Conservation (phyloP, 371 early-diverging fungal genomes). For the Rhizopus stolonifer region DNA sequence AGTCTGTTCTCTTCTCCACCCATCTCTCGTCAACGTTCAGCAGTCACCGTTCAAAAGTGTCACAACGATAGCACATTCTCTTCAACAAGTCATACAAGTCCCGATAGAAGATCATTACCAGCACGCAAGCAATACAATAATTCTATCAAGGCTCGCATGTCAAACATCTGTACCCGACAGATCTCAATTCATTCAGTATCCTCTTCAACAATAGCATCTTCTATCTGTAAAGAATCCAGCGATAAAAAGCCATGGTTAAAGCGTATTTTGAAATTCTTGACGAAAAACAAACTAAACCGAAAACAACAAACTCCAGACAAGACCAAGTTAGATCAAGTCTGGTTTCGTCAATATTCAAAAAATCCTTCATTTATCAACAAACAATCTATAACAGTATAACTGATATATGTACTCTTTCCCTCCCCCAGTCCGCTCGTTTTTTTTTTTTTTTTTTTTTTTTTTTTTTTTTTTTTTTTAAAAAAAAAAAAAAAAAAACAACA, state of each 20-base stretch:
- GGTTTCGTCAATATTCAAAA: neutral
- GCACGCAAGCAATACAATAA: neutral
- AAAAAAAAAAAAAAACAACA: too few relatives aligned
- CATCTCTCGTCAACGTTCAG: conserved; percentile 4
- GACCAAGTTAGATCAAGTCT: neutral
- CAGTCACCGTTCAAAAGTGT: conserved; percentile 1
- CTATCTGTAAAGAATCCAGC: neutral
- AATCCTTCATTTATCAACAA: neutral
- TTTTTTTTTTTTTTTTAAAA: too few relatives aligned
- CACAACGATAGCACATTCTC: conserved; percentile 2
- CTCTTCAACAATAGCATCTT: conserved; percentile 3
- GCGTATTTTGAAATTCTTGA: conserved; percentile 16
- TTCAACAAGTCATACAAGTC: neutral
- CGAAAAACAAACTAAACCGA: conserved; percentile 1
- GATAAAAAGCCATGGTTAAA: conserved; percentile 15
- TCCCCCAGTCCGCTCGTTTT: neutral
- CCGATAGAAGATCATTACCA: conserved; percentile 16
- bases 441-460: too few relatives aligned
- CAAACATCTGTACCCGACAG: neutral
- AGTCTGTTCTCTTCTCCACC: conserved; percentile 9
- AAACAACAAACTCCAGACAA: neutral
- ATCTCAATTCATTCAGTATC: neutral
- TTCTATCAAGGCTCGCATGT: neutral
- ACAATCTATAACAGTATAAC: neutral
- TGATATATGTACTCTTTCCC: neutral